These are phyloP conservation scores for Neurospora sp. DNA, from an alignment of 495 filamentous ascomycete species.

Conservation along the genomic window DNA sequence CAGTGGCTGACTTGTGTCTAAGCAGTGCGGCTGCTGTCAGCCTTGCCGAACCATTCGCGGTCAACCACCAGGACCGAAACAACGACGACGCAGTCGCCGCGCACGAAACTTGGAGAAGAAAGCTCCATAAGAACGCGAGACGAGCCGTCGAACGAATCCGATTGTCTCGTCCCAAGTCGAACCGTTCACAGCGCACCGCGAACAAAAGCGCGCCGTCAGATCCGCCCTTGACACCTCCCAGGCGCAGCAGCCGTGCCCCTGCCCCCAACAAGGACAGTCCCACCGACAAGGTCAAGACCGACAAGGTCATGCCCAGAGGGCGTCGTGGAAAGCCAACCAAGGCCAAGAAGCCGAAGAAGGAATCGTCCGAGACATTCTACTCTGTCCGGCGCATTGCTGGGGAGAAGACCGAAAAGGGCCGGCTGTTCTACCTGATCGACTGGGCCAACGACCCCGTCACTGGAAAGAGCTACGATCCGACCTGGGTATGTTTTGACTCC, in stretches of 20 bases:
- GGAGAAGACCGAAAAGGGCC: conserved; percentile 24
- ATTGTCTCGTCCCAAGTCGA: not conserved
- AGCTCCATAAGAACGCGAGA: not conserved
- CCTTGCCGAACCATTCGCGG: not conserved
- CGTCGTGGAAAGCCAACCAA: not conserved
- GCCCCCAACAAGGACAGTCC: not conserved
- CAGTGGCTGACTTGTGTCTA: not conserved
- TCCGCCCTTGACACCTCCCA: not conserved
- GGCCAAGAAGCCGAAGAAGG: not conserved
- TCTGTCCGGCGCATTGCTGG: conserved; percentile 25
- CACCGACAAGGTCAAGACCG: not conserved
- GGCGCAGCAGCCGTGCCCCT: not conserved
- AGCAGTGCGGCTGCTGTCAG: not conserved
- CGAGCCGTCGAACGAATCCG: not conserved
- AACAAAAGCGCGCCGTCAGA: not conserved
- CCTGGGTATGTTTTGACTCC: conserved; percentile 27
- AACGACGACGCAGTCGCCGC: not conserved
- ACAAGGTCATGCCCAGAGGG: not conserved
- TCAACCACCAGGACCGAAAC: not conserved
- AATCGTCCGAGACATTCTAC: conserved; percentile 10
- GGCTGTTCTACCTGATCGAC: conserved; percentile 26
- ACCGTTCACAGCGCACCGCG: not conserved
- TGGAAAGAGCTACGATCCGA: conserved; percentile 23
- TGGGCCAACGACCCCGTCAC: conserved; percentile 29
- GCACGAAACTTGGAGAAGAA: not conserved